Percentiles rank a stretch among this genome's conserved stretches.
phyloP scores from a whole-genome alignment of 164 flowering plant species.

The Sedum album region DNA sequence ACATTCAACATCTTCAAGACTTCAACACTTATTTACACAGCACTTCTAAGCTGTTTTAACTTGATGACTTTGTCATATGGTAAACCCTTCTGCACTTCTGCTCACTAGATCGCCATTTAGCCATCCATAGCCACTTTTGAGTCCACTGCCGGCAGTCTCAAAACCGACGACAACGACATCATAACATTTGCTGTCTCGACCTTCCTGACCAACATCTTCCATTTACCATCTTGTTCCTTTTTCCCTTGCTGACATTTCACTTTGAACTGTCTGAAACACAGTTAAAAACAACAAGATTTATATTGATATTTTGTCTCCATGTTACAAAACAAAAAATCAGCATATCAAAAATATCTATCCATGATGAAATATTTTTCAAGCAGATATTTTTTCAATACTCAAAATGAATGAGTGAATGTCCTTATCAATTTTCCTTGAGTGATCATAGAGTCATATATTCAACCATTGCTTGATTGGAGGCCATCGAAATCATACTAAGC shows the following conservation, averaged over 20 bases:
- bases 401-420: neutral
- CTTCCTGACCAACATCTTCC: slow-evolving; percentile 66
- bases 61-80: too few species aligned
- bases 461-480: neutral
- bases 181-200: slow-evolving; percentile 16
- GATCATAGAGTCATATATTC: neutral
- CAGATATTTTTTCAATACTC: neutral
- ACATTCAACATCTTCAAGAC: too few species aligned
- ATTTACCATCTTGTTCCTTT: slow-evolving; percentile 60
- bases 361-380: neutral
- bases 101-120: too few species aligned
- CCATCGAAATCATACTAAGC: neutral
- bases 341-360: neutral
- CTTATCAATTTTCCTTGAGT: neutral
- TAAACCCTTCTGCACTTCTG: too few species aligned
- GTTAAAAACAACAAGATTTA: too few species aligned
- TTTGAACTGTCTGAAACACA: slow-evolving; percentile 83
- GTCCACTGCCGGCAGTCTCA: neutral
- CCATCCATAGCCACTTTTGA: neutral
- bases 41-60: too few species aligned
- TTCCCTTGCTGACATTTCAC: slow-evolving; percentile 47
- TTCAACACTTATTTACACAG: too few species aligned
- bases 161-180: neutral
- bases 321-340: too few species aligned
- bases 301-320: too few species aligned